Evolutionary conservation across 352 stramenopile species (phyloP), one percentile per base, ranked within the genome.

Genomic region (Globisporangium carolinianum): DNA sequence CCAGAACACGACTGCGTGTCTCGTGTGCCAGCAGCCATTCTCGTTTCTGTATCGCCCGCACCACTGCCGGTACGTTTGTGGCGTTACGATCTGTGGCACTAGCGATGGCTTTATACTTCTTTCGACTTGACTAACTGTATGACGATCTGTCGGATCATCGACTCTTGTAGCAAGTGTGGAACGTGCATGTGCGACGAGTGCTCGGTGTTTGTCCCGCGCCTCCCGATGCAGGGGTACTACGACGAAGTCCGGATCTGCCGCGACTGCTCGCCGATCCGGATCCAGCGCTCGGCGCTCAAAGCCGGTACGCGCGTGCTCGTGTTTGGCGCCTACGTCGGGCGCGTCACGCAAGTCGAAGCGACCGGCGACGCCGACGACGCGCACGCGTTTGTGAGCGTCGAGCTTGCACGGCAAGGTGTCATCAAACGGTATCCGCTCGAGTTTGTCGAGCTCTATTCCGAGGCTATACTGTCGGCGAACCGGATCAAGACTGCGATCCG

Each of bases 151-250:
- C 24, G 24, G 24, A 32, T 32, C 3, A 32, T 32, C 24, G 24
- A 32, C 24, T 32, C 2, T 32, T 32, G 17, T 53, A 85, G 77
- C 39, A 91, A 94, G 57, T 94, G 83, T 51, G 81, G 83, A 11
- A 91, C 77, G 12, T 91, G 83, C 53, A 89, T 94, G 73, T 94
- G 83, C 47, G 78, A 89, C n/a, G 75, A 90, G 42, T 94, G 83
- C 64, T 91, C 81, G 0, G 76, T 89, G 45, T 86, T 89, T 53
- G 81, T 86, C 11, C 76, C 83, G 3, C 73, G 82, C 5, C 53
- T 94, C 41, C 81, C 83, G 4, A 89, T 94, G 66, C 81, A 91
- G 51, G 83, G 81, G 1, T 94, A 94, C 62, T 91, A 89, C 59
- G 76, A 89, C 18, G 75, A 79, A 54, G 83, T 94, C 24, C 81